Base-by-base conservation (phyloP, 2,329 filamentous ascomycete species). In the Nothopassalora personata region DNA sequence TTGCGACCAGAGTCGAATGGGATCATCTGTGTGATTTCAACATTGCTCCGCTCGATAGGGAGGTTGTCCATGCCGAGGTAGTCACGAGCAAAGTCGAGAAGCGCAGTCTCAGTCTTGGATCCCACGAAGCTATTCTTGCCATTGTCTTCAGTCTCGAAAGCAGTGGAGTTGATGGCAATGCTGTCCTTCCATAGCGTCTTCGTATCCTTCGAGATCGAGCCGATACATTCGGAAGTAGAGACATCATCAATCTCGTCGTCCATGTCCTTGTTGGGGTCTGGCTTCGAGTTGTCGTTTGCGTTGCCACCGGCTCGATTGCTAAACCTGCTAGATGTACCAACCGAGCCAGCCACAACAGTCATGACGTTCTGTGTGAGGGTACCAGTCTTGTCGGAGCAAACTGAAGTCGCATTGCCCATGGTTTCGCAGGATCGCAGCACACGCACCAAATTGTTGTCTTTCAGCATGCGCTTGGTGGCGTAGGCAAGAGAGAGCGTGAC, bases 341-440 rank as follows among this genome's bases (percentile, higher is more conserved):
- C 74, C 5, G 86, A 86, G 6, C 87, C 88, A 28, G 88, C 86
- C 31, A 91, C 88, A 1, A 91, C 87, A 0, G 86, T 88, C 86
- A 89, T 89, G 72, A 86, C 85, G 69, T 89, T 89, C 59, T 88
- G 86, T 0, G 87, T 90, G 18, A 90, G 75, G 5, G 87, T 90
- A 53, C 87, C 87, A 1, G 87, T 90, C 74, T 90, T 90, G 72
- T 90, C 89, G 4, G 89, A 91, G 73, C 89, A 93, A 36, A 93
- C 87, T 0, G 88, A 88, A 1, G 84, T 87, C 30, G 84, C 84
- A 66, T 88, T 88, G 5, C 86, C 86, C 85, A 88, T 88, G 3
- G 85, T 87, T 71, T 89, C 86, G 69, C 85, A 88, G 59, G 86
- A 86, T 59, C 84, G 81, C 30, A 89, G 76, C 34, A 86, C 77